Evolutionary conservation across 208 protist genomes (phyloP), one percentile per base, ranked within the genome.

Genomic region (Trypanosoma platydactyli): DNA sequence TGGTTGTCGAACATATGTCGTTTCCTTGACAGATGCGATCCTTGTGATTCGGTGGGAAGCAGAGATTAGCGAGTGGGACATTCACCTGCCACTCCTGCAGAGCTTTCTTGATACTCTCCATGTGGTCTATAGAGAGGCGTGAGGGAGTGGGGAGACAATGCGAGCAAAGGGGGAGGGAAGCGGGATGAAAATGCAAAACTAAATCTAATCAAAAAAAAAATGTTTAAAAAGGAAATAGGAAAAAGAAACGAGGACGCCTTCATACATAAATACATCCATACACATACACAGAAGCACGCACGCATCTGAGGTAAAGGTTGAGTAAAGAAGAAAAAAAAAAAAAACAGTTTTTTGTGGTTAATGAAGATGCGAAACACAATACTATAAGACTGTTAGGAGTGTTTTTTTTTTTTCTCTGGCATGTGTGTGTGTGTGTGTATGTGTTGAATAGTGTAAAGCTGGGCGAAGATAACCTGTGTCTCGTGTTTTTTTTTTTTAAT

Each of bases 31-130:
- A 13, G 45, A 71, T 25, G 72, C 71, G 11, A 59, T 86, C 22
- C 58, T 88, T 11, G 49, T 86, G 22, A 56, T 91, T 48, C 79
- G 85, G 4, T 86, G 76, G 71, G 81, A 88, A 71, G 64, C 85
- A 12, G 25, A 64, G n/a, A 69, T 40, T 5, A 73, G 48, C 0
- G 58, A 73, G 13, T 88, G 76, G 73, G 81, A 88, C 11, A 45
- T 40, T 29, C 27, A 78, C n/a, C 27, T 84, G 50, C 75, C 69
- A 12, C 45, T 71, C 20, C 70, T 91, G 55, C 77, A 86, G 45
- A 64, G 73, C 40, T 84, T 83, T 52, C 11, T 91, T 35, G 76
- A 91, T 53, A 72, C 84, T 1, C 72, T 90, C 1, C 80, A 86
- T 64, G 18, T 74, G 3, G 52, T 24, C 4, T 6, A 65, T 33